phyloP scores from a whole-genome alignment of 441 rosid genomes.

The Isatis lusitanica region DNA sequence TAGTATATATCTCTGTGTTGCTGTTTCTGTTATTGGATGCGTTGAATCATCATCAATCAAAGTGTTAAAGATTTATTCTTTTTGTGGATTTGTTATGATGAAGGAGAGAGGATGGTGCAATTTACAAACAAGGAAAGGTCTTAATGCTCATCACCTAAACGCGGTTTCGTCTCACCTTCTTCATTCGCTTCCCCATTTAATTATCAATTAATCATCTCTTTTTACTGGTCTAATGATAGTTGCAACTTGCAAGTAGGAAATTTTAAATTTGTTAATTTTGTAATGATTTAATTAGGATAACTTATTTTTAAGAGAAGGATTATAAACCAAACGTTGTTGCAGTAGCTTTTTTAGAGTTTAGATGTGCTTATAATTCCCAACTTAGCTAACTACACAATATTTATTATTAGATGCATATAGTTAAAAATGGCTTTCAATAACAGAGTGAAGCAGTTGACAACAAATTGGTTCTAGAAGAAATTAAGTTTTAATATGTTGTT shows the following conservation, averaged over 20 bases:
- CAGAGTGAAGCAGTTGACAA: constrained; percentile 4
- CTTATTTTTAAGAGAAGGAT: constrained; percentile 12
- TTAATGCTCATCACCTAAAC: constrained; percentile 19
- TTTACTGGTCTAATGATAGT: constrained; percentile 21
- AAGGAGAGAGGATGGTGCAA: constrained; percentile 24
- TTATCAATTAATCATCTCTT: constrained; percentile 5
- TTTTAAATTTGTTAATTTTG: background rate
- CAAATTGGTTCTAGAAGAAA: background rate
- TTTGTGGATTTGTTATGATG: constrained; percentile 7
- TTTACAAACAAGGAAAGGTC: constrained; percentile 16
- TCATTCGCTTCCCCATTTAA: constrained; percentile 19
- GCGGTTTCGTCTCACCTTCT: constrained; percentile 40
- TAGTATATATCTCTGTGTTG: background rate
- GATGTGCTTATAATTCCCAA: constrained; percentile 7
- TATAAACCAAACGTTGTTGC: constrained; percentile 11
- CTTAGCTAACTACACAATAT: constrained; percentile 1
- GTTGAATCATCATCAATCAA: constrained; percentile 20
- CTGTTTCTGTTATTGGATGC: constrained; percentile 33
- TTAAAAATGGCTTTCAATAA: constrained; percentile 1
- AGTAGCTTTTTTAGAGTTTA: background rate
- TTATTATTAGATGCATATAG: constrained; percentile 13
- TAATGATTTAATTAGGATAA: constrained; percentile 5
- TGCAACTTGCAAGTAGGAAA: background rate
- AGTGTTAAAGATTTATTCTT: constrained; percentile 12
- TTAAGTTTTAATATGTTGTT: background rate